phyloP scores from a whole-genome alignment of 1,284 basidiomycete genomes.

The Rugosomyces carneus region DNA sequence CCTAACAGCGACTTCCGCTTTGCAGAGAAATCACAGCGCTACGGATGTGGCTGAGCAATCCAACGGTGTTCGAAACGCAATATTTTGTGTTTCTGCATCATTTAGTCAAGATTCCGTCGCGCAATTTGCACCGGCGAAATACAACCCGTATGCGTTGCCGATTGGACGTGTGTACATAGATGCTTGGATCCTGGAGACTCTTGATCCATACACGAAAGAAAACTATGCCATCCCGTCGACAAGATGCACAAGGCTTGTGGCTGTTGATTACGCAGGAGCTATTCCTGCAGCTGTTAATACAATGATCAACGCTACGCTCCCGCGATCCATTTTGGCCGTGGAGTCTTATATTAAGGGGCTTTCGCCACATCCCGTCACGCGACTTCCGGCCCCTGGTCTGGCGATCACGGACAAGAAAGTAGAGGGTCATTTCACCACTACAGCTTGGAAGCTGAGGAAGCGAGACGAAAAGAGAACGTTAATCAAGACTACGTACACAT shows the following conservation, averaged over 20 bases:
- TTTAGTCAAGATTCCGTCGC: conserved; percentile 61
- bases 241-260: conserved; percentile 81
- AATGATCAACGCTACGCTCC: conserved; percentile 76
- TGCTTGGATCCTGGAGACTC: conserved; percentile 94
- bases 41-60: conserved; percentile 31
- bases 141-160: conserved; percentile 75
- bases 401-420: conserved; percentile 47
- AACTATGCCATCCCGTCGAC: conserved; percentile 95
- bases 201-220: conserved; percentile 95
- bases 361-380: conserved; percentile 57
- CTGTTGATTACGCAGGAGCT: conserved; percentile 85
- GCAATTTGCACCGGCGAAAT: conserved; percentile 57
- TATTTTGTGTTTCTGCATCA: conserved; percentile 74
- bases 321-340: conserved; percentile 63
- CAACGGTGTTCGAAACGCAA: conserved; percentile 42
- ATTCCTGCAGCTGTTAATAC: conserved; percentile 86
- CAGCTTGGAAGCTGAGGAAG: conserved; percentile 51
- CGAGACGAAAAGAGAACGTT: conserved; percentile 53
- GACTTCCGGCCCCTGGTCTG: conserved; percentile 59
- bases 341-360: conserved; percentile 65
- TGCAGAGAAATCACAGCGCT: conserved; percentile 26
- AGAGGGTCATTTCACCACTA: conserved; percentile 29
- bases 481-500: conserved; percentile 43
- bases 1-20: conserved; percentile 31
- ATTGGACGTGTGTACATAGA: conserved; percentile 84